Evolutionary conservation across 179 eudicot genomes (phyloP), one percentile per base, ranked within the genome.

Genomic region (Beta macrorhiza): DNA sequence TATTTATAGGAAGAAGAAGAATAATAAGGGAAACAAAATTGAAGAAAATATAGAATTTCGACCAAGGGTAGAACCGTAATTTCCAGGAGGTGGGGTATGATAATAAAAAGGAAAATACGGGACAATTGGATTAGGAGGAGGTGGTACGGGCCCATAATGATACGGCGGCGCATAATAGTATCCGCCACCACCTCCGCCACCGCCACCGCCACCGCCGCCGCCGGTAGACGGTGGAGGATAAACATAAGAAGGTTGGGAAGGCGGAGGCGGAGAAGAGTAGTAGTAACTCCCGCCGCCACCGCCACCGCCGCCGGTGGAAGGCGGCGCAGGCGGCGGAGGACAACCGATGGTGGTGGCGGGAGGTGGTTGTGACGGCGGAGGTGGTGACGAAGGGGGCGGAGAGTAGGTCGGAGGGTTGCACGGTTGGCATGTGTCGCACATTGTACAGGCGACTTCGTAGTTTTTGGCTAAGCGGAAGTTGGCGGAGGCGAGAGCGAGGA

Each of bases 81-180:
- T 82, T 17, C 11, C 51, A 0, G 92, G 87, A 0, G 97, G 97
- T 5, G 93, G 97, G 62, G 17, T 92, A 51, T 90, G 81, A 22
- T 83, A 93, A 88, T 95, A 95, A 56, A 52, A 95, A 0, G 98
- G 98, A 57, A 91, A 95, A 78, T 93, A 95, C 0, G 93, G 92
- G 0, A 92, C 93, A 72, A 95, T 95, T 0, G 98, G 98, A 82
- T 93, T 93, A 2, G 97, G 98, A 5, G 97, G 97, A 19, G 92
- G 93, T 15, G 98, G 97, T 6, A 83, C 73, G 0, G 93, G 84
- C 25, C 84, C 91, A 44, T 67, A 88, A 0, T 7, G 42, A 49
- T 80, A 78, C 68, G 83, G 91, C 0, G 94, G 90, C 19, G 76
- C 32, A 47, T 82, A 85, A 22, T 79, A 71, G 20, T 79, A 79